These are phyloP conservation scores for Aspergillus biplanus DNA, from an alignment of 495 filamentous ascomycete species.

Conservation along the genomic window DNA sequence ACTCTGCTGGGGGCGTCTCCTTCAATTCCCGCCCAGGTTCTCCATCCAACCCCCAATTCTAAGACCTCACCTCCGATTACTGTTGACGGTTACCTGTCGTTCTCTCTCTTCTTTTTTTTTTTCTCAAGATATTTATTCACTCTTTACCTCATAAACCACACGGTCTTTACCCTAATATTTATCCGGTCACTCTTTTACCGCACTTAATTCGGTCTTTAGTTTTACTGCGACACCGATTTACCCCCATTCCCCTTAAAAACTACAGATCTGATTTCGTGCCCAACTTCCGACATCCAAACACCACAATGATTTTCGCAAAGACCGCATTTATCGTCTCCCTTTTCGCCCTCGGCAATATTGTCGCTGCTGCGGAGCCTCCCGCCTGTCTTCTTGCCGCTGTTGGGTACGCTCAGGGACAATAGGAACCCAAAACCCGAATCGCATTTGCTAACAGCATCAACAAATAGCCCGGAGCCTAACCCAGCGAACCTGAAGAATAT, in stretches of 20 bases:
- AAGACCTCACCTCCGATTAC: conserved; percentile 17
- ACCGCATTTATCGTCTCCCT: conserved; percentile 38
- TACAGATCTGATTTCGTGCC: not conserved
- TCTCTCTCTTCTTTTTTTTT: conserved; percentile 21
- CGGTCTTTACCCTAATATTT: conserved; percentile 19
- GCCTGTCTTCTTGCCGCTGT: conserved; percentile 44
- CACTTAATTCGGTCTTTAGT: conserved; percentile 16
- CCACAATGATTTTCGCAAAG: conserved; percentile 45
- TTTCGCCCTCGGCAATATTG: conserved; percentile 42
- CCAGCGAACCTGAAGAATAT: conserved; percentile 36
- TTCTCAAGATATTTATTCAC: conserved; percentile 28
- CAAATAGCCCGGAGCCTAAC: conserved; percentile 26
- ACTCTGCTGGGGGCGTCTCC: conserved; percentile 11
- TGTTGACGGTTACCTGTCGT: conserved; percentile 15
- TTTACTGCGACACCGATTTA: conserved; percentile 20
- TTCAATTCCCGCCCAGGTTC: conserved; percentile 3
- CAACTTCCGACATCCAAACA: conserved; percentile 13
- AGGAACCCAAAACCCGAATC: not conserved
- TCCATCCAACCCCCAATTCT: conserved; percentile 8
- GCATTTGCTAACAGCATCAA: conserved; percentile 26
- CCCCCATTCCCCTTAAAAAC: conserved; percentile 17
- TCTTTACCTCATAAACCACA: conserved; percentile 27
- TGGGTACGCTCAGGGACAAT: conserved; percentile 32
- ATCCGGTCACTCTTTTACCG: conserved; percentile 34
- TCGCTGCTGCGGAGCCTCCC: conserved; percentile 31